Conservation (phyloP, 108 stramenopile genomes). For the Aureococcus anophagefferens region DNA sequence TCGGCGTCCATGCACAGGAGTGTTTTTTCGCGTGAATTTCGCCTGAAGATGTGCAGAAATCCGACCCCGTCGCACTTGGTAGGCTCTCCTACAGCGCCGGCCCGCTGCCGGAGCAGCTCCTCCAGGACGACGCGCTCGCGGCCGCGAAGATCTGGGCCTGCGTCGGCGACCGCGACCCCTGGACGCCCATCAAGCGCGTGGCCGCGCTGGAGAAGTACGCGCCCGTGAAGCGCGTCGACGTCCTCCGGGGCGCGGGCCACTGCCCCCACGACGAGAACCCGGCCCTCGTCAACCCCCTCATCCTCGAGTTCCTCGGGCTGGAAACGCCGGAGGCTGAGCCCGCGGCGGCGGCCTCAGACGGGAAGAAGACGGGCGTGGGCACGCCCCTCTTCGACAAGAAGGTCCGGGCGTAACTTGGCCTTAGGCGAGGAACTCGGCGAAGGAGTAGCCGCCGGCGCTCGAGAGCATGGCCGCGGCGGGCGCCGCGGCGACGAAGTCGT, state of each 20-base stretch:
- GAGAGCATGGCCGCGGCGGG: too few species aligned
- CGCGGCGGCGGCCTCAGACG: too few species aligned
- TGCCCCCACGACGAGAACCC: conserved; percentile 91
- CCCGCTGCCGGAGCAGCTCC: conserved; percentile 86
- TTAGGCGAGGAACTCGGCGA: too few species aligned
- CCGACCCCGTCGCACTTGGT: too few species aligned
- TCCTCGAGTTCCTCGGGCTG: conserved; percentile 63
- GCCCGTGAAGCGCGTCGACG: conserved; percentile 58
- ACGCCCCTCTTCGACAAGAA: too few species aligned
- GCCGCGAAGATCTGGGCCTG: conserved; percentile 63
- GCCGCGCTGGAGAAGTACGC: conserved; percentile 47
- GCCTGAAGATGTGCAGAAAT: too few species aligned
- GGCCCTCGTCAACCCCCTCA: conserved; percentile 68
- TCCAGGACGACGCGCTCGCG: conserved; percentile 24
- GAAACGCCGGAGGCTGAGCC: too few species aligned
- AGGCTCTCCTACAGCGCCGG: conserved; percentile 79
- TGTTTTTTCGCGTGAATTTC: too few species aligned
- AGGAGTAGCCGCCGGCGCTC: too few species aligned
- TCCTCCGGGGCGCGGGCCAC: conserved; percentile 74
- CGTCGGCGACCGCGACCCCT: conserved; percentile 82
- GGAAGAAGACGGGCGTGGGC: too few species aligned
- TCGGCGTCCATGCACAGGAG: too few species aligned
- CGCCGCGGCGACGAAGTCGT: background rate
- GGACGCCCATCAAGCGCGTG: conserved; percentile 72
- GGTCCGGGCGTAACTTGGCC: too few species aligned